Evolutionary conservation across 2,329 filamentous ascomycete species (phyloP), one percentile per base, ranked within the genome.

Genomic region (Thielaviopsis punctulata): DNA sequence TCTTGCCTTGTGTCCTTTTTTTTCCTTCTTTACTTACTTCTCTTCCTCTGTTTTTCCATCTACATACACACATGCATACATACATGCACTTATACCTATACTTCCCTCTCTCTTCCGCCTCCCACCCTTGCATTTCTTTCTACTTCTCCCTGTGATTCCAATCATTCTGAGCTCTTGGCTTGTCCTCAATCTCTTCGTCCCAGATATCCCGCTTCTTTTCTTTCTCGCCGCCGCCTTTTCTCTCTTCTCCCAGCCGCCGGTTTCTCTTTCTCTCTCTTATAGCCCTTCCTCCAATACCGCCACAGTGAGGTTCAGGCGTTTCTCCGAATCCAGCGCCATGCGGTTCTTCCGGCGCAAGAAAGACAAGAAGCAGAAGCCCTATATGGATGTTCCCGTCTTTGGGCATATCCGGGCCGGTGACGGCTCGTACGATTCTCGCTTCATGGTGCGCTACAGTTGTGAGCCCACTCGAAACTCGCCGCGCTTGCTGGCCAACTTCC

Each of bases 401-500:
- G 50, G 43, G 21, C 46, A 55, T 43, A 23, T 52, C 6, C 49
- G 53, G 5, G 30, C 41, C 30, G 53, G 52, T 45, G 53, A 59
- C 44, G 51, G 48, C 30, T 44, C 36, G 22, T 48, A 50, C 10
- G 48, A 55, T 45, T 33, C 47, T 18, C 51, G 49, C n/a, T 19
- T 51, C 18, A 36, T 50, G 24, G 55, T 60, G 18, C 60, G 36
- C 58, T 49, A 58, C 60, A 22, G 65, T 63, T 55, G 45, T 24
- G 39, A 64, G 52, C 68, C 69, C 8, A 70, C 67, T 4, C 58
- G 59, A 22, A 58, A 61, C 24, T 75, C 73, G 6, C 66, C 69
- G 13, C 60, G 60, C 13, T 57, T 66, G 36, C 69, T 79, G 48
- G 67, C 69, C 41, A 65, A 66, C 50, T 73, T 95, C 10, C 83